Percentiles rank a stretch among this genome's conserved stretches.
Evolutionary conservation across 441 rosid genomes (phyloP).

Genomic region (Populus trichocarpa): DNA sequence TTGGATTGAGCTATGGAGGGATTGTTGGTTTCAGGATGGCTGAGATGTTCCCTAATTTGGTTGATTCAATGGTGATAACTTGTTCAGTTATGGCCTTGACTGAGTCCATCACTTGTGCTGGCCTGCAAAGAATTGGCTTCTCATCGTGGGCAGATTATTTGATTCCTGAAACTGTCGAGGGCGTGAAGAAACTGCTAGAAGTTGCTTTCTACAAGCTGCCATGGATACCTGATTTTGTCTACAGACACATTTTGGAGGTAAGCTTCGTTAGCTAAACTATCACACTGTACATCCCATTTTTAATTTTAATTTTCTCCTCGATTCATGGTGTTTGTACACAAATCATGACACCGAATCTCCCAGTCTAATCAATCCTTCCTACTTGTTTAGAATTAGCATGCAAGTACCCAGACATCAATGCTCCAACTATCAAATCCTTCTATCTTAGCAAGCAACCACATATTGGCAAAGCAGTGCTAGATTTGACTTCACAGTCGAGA

Average conservation of each 20-base stretch:
- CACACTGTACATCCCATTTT: no score
- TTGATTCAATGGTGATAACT: slow-evolving; percentile 30
- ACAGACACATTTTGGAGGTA: slow-evolving; percentile 27
- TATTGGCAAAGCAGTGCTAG: neutral
- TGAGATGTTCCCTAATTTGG: slow-evolving; percentile 33
- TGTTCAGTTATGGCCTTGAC: slow-evolving; percentile 28
- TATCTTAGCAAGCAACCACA: no score
- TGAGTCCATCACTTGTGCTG: slow-evolving; percentile 20
- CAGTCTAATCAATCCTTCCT: no score
- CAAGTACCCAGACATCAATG: no score
- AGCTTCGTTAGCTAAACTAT: neutral
- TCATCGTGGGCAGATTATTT: slow-evolving; percentile 23
- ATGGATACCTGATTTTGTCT: slow-evolving; percentile 24
- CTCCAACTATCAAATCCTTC: neutral
- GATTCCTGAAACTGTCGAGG: slow-evolving; percentile 29
- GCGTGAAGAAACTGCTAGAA: slow-evolving; percentile 13
- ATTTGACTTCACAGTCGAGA: neutral
- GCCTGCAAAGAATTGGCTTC: slow-evolving; percentile 24
- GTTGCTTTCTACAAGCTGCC: slow-evolving; percentile 20
- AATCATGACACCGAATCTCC: neutral
- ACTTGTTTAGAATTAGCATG: no score
- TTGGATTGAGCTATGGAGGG: slow-evolving; percentile 43
- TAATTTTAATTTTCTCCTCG: no score
- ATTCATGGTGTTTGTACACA: no score
- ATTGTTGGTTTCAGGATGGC: slow-evolving; percentile 42